Evolutionary conservation across 129 eudicot genomes (phyloP).

Genomic region (Saposhnikovia divaricata): DNA sequence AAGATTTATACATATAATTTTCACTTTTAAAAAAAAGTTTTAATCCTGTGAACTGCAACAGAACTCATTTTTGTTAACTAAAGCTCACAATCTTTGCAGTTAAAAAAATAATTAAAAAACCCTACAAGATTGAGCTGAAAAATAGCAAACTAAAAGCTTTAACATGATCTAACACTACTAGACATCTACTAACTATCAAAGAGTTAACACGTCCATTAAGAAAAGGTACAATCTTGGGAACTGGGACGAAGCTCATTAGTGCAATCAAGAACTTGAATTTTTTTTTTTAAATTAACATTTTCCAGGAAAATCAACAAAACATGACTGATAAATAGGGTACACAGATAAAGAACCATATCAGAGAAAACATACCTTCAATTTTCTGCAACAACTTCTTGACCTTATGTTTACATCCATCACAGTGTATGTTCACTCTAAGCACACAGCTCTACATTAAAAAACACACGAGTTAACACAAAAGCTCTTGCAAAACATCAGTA

Average conservation of each 20-base stretch:
- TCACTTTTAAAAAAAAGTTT: background rate
- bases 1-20: background rate
- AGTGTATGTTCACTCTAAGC: constrained; percentile 62
- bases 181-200: background rate
- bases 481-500: background rate
- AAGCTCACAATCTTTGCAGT: background rate
- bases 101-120: background rate
- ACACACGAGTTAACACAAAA: background rate
- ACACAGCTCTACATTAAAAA: constrained; percentile 51
- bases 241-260: constrained; percentile 8
- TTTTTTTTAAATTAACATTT: no score
- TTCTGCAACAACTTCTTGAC: constrained; percentile 58
- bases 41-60: background rate
- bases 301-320: background rate
- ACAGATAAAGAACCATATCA: background rate
- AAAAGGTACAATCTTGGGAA: background rate
- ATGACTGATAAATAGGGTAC: background rate
- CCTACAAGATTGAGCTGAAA: background rate
- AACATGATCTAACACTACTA: background rate
- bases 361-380: constrained; percentile 51
- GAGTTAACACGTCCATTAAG: background rate
- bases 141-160: background rate
- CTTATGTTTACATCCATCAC: constrained; percentile 83
- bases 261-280: background rate
- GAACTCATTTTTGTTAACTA: background rate